phyloP scores from a whole-genome alignment of 306 rosid genomes.

The Malus sylvestris region DNA sequence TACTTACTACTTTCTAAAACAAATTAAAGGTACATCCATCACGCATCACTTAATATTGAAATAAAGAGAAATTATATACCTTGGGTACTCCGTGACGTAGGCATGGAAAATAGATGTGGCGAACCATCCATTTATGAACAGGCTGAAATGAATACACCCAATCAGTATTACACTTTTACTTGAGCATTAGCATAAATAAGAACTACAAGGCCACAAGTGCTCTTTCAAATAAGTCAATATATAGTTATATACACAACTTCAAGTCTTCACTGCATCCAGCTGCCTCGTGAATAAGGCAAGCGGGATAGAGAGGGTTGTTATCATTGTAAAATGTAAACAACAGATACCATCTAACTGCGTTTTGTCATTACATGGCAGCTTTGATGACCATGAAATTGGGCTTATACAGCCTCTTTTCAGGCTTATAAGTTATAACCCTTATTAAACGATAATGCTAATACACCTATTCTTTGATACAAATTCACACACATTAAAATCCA shows the following conservation, averaged over 20 bases:
- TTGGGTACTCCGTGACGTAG: constrained; percentile 67
- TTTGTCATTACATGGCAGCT: not conserved
- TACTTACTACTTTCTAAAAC: not conserved
- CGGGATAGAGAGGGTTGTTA: not conserved
- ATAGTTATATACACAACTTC: not conserved
- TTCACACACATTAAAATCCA: not conserved
- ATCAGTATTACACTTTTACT: not conserved
- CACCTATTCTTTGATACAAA: not conserved
- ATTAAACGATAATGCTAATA: not conserved
- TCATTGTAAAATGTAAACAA: not conserved
- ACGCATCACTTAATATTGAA: not conserved
- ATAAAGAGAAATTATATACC: constrained; percentile 38
- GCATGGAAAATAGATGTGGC: constrained; percentile 92
- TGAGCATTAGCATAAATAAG: not conserved
- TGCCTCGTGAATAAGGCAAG: not conserved
- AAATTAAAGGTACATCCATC: not conserved
- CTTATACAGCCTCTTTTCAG: not conserved
- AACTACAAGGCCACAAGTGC: not conserved
- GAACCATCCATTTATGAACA: constrained; percentile 98
- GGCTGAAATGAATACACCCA: constrained; percentile 47
- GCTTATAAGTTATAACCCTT: not conserved
- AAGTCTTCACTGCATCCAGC: not conserved
- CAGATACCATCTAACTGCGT: not conserved
- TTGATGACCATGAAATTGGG: not conserved
- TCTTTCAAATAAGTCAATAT: not conserved